phyloP scores from a whole-genome alignment of 352 stramenopile genomes.

The Globisporangium paddicum region DNA sequence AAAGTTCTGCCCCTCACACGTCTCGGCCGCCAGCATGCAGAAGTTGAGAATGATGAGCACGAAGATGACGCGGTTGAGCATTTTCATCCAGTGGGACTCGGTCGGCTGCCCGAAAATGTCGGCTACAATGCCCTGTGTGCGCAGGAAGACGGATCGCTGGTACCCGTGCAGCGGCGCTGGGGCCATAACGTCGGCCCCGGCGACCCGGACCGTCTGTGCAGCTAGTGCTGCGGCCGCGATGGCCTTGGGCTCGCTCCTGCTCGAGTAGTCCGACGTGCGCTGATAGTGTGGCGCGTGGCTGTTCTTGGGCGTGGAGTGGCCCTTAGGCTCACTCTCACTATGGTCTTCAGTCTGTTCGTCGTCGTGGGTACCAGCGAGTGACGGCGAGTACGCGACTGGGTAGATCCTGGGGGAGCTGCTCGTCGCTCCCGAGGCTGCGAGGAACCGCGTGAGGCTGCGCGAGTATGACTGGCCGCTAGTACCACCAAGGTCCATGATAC shows the following conservation, averaged over 20 bases:
- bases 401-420: background rate
- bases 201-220: constrained; percentile 15
- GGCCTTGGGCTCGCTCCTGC: background rate
- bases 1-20: constrained; percentile 55
- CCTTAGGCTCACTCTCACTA: background rate
- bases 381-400: background rate
- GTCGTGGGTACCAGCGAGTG: background rate
- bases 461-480: background rate
- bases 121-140: constrained; percentile 29
- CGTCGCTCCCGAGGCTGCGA: background rate
- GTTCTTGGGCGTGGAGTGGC: background rate
- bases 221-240: background rate
- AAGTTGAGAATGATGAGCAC: constrained; percentile 51
- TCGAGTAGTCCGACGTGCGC: background rate
- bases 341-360: background rate
- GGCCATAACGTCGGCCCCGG: background rate
- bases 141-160: constrained; percentile 17
- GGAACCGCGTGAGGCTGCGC: background rate
- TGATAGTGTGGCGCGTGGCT: background rate
- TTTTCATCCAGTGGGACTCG: constrained; percentile 27
- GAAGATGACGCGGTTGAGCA: constrained; percentile 43
- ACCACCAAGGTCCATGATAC: background rate
- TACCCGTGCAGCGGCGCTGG: background rate
- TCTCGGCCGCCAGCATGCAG: constrained; percentile 43
- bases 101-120: constrained; percentile 38